Evolutionary conservation across 805 yeast species (phyloP).

Genomic region (Lipomyces sp.): DNA sequence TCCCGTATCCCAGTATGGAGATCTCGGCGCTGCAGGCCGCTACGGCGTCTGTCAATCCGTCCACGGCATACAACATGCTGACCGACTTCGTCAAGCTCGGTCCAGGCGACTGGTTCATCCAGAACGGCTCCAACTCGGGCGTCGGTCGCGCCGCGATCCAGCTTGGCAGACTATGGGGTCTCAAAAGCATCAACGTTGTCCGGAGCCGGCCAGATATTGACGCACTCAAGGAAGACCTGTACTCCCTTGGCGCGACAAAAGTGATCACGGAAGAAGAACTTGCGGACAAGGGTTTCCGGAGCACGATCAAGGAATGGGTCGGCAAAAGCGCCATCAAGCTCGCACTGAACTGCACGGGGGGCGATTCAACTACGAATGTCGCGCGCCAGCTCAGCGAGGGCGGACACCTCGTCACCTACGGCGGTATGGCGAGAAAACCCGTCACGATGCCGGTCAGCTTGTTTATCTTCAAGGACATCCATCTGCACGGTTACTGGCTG

Average conservation of each 20-base stretch:
- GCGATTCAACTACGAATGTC: constrained; percentile 73
- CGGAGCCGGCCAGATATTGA: constrained; percentile 80
- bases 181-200: constrained; percentile 81
- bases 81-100: constrained; percentile 59
- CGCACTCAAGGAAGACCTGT: constrained; percentile 54
- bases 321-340: constrained; percentile 54
- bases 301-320: constrained; percentile 48
- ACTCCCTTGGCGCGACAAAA: constrained; percentile 71
- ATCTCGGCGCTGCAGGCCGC: constrained; percentile 55
- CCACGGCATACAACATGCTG: constrained; percentile 87
- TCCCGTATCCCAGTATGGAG: constrained; percentile 48
- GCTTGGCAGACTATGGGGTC: constrained; percentile 71
- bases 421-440: constrained; percentile 97
- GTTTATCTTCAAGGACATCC: constrained; percentile 84
- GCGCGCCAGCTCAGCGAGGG: constrained; percentile 75
- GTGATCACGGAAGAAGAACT: constrained; percentile 89
- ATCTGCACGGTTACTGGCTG: constrained; percentile 91
- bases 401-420: constrained; percentile 84
- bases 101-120: constrained; percentile 84
- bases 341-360: constrained; percentile 93
- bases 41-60: constrained; percentile 86
- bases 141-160: constrained; percentile 92
- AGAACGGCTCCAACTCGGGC: constrained; percentile 94
- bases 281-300: constrained; percentile 61
- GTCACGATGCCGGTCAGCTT: constrained; percentile 85